These are phyloP conservation scores for Auriculariales sp. DNA, from an alignment of 768 basidiomycete genomes.

Conservation along the genomic window DNA sequence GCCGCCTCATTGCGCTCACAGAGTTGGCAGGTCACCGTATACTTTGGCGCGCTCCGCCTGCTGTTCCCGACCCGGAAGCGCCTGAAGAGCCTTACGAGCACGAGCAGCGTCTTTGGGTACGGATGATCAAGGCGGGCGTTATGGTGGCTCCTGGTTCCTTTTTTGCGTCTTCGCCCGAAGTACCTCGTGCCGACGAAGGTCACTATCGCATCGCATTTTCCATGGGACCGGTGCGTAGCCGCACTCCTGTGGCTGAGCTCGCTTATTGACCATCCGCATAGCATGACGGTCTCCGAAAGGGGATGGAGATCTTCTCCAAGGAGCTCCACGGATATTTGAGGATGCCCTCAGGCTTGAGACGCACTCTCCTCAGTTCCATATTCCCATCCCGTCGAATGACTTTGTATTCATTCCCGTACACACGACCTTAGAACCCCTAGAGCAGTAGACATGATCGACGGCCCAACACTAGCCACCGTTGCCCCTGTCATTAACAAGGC, in stretches of 20 bases:
- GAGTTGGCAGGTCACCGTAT: constrained; percentile 35
- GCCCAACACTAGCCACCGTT: too few relatives aligned
- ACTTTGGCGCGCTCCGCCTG: constrained; percentile 46
- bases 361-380: too few relatives aligned
- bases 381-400: too few relatives aligned
- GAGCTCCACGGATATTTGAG: constrained; percentile 7
- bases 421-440: too few relatives aligned
- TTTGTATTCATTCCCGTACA: too few relatives aligned
- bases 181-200: constrained; percentile 12
- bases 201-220: constrained; percentile 22
- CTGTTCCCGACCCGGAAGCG: constrained; percentile 19
- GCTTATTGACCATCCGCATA: too few relatives aligned
- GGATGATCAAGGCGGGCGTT: constrained; percentile 45
- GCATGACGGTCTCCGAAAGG: constrained; percentile 7
- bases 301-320: constrained; percentile 6
- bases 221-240: constrained; percentile 13
- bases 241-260: not conserved
- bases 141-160: constrained; percentile 47
- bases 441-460: too few relatives aligned
- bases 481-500: too few relatives aligned
- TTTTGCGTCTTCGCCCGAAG: constrained; percentile 17
- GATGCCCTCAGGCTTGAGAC: too few relatives aligned
- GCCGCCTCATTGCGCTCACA: not conserved
- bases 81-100: constrained; percentile 22
- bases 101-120: constrained; percentile 45